Base-by-base conservation (phyloP, 768 basidiomycete genomes). In the Russula dissimulans region DNA sequence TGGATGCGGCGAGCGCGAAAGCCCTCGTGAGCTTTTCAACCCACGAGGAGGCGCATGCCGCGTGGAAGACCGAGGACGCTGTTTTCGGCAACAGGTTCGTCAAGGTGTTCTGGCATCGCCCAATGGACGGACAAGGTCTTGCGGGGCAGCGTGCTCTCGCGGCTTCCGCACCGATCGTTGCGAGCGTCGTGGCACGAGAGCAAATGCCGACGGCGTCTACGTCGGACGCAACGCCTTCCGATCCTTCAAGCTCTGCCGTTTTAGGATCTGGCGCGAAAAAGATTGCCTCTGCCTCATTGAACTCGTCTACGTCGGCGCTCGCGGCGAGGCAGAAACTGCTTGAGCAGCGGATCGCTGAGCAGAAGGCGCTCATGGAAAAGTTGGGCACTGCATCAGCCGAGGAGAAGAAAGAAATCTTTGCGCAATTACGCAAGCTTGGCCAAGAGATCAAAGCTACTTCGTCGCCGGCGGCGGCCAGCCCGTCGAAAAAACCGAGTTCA, bases 21-120 rank as follows among this genome's bases (percentile, higher is more conserved):
- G 93, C 93, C 0, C 74, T 97, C 51, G 88, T 97, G 63, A 92
- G 88, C 65, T 97, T 97, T 72, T 78, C 82, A 38, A 81, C 78
- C 9, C 91, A 94, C 69, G 81, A 81, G 22, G 89, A 94, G 67
- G 95, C 95, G 0, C 83, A 87, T 67, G 81, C 82, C 12, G 95
- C 95, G 1, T 93, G 94, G 89, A 91, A 90, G 71, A 84, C 85
- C 29, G 90, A 95, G 71, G 92, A 95, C 63, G 92, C 94, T n/a
- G 87, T 97, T 14, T 97, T 97, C 68, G 84, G 84, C 11, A 95
- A 94, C 67, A 83, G 95, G 52, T 97, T 97, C 71, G 94, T 97
- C 65, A 95, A 95, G 73, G 79, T 97, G 38, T 91, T 95, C 67
- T 97, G 95, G 93, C 92, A 95, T 73, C 80, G 89, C 59, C 93